phyloP scores from a whole-genome alignment of 73 alveolate species.

The Stentor coeruleus region DNA sequence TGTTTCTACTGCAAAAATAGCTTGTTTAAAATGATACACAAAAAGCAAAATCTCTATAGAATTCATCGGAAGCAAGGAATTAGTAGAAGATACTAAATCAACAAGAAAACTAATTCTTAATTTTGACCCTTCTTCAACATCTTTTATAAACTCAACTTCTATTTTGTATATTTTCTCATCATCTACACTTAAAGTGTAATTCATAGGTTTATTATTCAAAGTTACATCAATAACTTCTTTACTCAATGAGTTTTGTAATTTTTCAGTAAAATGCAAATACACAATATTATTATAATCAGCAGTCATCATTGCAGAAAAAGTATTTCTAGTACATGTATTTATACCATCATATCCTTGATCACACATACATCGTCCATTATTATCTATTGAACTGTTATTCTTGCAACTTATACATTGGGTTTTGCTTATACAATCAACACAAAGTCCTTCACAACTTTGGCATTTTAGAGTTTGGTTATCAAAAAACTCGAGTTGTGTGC shows the following conservation, averaged over 20 bases:
- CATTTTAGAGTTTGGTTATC: neutral
- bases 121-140: neutral
- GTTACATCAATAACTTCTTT: too few species aligned
- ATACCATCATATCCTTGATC: slow-evolving; percentile 12
- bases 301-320: neutral
- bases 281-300: neutral
- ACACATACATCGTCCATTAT: neutral
- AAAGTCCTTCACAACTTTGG: neutral
- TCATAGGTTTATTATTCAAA: too few species aligned
- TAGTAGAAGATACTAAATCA: neutral
- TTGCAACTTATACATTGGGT: neutral
- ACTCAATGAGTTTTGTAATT: too few species aligned
- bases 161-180: too few species aligned
- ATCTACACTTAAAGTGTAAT: too few species aligned
- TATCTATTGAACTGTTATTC: neutral
- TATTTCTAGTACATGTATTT: neutral
- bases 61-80: neutral
- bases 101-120: neutral
- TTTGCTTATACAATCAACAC: neutral
- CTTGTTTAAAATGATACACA: neutral
- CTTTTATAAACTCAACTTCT: too few species aligned
- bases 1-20: neutral
- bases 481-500: neutral
- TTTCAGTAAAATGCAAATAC: neutral
- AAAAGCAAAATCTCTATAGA: neutral